phyloP scores from a whole-genome alignment of 495 filamentous ascomycete species.

The Aspergillus funiculosus region DNA sequence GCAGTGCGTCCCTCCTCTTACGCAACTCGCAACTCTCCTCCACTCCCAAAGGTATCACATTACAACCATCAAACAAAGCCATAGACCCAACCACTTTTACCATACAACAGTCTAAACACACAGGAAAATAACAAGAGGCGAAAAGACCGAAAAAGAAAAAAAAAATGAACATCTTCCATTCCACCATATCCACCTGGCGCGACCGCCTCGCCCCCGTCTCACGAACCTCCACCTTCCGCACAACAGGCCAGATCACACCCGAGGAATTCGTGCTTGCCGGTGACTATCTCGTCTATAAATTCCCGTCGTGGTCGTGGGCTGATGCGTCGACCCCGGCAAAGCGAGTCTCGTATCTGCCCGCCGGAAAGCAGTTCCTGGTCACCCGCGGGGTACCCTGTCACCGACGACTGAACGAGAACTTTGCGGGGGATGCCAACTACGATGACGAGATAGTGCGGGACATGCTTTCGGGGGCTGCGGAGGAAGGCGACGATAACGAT shows the following conservation, averaged over 20 bases:
- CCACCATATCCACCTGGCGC: constrained; percentile 74
- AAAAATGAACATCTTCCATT: constrained; percentile 63
- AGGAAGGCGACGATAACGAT: constrained; percentile 63
- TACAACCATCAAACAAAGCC: not conserved
- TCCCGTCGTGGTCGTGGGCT: constrained; percentile 97
- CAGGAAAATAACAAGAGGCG: constrained; percentile 4
- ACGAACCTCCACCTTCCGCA: constrained; percentile 87
- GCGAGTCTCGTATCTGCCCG: constrained; percentile 74
- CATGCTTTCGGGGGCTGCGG: constrained; percentile 56
- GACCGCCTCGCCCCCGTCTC: constrained; percentile 84
- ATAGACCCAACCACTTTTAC: not conserved
- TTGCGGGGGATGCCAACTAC: constrained; percentile 76
- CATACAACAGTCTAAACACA: not conserved
- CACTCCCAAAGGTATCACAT: not conserved
- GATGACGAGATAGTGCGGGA: constrained; percentile 81
- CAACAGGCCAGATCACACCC: constrained; percentile 90
- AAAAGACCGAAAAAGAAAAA: not conserved
- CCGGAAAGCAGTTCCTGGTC: constrained; percentile 91
- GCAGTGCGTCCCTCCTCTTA: constrained; percentile 1
- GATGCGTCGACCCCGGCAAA: constrained; percentile 73
- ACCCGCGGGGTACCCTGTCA: constrained; percentile 92
- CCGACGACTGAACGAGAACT: constrained; percentile 84
- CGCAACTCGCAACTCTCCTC: not conserved
- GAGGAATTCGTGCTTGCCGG: constrained; percentile 95
- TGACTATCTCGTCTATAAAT: constrained; percentile 98